These are phyloP conservation scores for Patellifolia procumbens DNA, from an alignment of 179 eudicot species.

Conservation along the genomic window DNA sequence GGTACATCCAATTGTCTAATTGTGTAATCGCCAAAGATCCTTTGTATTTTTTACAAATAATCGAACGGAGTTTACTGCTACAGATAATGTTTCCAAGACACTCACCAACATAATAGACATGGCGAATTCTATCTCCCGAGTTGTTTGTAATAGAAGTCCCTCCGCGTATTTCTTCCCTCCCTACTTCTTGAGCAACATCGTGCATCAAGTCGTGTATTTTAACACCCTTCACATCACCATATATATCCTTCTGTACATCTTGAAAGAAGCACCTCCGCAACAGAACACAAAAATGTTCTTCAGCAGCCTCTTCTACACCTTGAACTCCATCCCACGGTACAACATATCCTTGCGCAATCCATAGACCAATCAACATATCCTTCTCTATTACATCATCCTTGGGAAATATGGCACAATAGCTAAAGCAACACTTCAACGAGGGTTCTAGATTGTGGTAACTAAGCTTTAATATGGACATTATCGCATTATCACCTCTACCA, in stretches of 20 bases:
- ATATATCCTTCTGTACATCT: background rate
- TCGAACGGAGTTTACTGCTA: constrained; percentile 9
- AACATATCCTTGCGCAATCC: constrained; percentile 2
- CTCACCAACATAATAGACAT: background rate
- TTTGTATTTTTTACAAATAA: background rate
- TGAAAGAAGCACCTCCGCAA: constrained; percentile 6
- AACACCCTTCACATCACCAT: background rate
- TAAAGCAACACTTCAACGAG: background rate
- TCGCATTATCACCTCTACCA: background rate
- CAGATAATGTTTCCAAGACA: background rate
- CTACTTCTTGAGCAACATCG: constrained; percentile 7
- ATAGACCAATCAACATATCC: background rate
- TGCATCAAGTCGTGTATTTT: constrained; percentile 4
- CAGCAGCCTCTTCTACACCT: background rate
- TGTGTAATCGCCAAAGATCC: background rate
- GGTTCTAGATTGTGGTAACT: background rate
- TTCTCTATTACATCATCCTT: background rate
- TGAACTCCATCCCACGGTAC: background rate
- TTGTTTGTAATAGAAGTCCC: background rate
- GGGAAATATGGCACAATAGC: background rate
- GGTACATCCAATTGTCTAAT: background rate
- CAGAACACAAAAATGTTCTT: background rate
- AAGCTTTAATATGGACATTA: background rate
- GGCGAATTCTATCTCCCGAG: background rate
- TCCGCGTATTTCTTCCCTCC: background rate